Conservation (phyloP, 176 grass and related monocot species). For the Saccharum officinarum region DNA sequence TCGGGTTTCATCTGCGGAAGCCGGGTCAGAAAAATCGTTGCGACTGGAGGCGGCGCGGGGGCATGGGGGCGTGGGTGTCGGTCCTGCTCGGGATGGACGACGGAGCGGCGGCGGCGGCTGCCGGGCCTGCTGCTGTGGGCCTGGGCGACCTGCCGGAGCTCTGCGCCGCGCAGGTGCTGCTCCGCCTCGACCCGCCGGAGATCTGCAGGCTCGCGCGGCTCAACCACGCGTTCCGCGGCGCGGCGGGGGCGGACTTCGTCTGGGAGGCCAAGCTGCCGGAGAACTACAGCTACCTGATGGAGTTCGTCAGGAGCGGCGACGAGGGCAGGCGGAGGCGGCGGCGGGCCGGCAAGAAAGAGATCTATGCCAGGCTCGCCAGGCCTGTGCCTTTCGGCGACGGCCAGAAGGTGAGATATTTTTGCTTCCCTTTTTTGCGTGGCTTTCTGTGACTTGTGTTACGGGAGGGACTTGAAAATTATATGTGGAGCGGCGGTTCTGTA, state of each 20-base stretch:
- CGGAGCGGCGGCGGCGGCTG: neutral
- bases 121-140: constrained; percentile 40
- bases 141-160: constrained; percentile 84
- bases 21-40: neutral
- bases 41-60: constrained; percentile 43
- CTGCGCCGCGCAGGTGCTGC: constrained; percentile 68
- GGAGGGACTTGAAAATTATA: too few species aligned
- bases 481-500: neutral
- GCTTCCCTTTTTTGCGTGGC: neutral
- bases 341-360: constrained; percentile 65
- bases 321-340: constrained; percentile 12
- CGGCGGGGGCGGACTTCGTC: constrained; percentile 75
- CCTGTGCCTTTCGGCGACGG: constrained; percentile 65
- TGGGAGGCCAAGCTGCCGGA: constrained; percentile 92
- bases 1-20: constrained; percentile 1
- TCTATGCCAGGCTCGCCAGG: constrained; percentile 67
- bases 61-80: constrained; percentile 79
- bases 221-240: constrained; percentile 68
- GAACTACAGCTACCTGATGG: constrained; percentile 71
- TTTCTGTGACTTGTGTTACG: neutral
- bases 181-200: constrained; percentile 74
- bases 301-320: constrained; percentile 42
- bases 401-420: constrained; percentile 50
- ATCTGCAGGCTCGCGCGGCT: constrained; percentile 76
- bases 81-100: constrained; percentile 46